These are phyloP conservation scores for Cutaneotrichosporon arboriforme DNA, from an alignment of 1,284 basidiomycete species.

Conservation along the genomic window DNA sequence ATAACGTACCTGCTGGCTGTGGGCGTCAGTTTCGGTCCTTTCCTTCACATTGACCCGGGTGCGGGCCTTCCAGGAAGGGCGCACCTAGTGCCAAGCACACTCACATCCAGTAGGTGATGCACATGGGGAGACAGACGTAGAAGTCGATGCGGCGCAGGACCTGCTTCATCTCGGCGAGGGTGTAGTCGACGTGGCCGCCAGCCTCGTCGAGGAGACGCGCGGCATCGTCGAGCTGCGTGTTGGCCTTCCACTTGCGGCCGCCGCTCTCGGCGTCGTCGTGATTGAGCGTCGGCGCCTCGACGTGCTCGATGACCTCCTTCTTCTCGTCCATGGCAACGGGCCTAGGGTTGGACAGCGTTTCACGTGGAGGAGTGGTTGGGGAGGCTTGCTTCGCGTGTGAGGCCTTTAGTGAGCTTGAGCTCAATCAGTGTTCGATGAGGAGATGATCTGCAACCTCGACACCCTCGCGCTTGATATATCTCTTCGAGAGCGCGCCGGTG, in stretches of 20 bases:
- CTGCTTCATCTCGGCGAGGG: constrained; percentile 7
- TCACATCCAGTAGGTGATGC: constrained; percentile 14
- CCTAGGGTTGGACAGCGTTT: no score
- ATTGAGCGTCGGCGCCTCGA: constrained; percentile 1
- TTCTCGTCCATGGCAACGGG: constrained; percentile 4
- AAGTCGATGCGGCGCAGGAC: constrained; percentile 15
- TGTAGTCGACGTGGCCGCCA: constrained; percentile 11
- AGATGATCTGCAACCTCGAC: no score
- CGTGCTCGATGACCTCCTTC: constrained; percentile 3
- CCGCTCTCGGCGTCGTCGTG: not conserved
- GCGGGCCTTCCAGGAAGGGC: not conserved
- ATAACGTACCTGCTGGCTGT: constrained; percentile 10
- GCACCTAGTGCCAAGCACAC: not conserved
- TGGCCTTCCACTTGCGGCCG: constrained; percentile 7
- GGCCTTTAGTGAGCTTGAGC: no score
- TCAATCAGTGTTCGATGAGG: no score
- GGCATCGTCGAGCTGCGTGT: constrained; percentile 14
- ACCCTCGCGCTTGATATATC: no score
- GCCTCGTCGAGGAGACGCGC: constrained; percentile 13
- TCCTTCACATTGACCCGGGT: not conserved
- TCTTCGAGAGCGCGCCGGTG: no score
- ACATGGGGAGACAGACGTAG: constrained; percentile 17
- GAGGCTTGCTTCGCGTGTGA: no score
- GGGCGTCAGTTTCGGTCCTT: not conserved
- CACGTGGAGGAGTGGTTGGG: no score